phyloP scores from a whole-genome alignment of 176 grass and related monocot genomes.

The Lolium rigidum region DNA sequence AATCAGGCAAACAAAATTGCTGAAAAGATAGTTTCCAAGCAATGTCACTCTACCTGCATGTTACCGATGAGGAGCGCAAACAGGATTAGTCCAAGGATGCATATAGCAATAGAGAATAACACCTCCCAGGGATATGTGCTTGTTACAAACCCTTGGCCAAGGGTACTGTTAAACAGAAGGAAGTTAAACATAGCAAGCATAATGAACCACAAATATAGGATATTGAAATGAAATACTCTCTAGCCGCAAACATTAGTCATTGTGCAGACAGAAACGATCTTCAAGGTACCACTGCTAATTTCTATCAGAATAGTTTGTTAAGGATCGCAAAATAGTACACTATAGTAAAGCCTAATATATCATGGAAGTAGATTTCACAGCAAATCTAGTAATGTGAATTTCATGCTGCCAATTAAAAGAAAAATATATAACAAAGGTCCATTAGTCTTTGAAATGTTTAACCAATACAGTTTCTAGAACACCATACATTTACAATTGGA shows the following conservation, averaged over 20 bases:
- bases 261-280: background rate
- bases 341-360: too few relatives aligned
- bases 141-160: slow-evolving; percentile 85
- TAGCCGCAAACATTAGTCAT: background rate
- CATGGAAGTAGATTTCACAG: background rate
- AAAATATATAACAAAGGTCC: background rate
- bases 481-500: background rate
- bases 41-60: slow-evolving; percentile 79
- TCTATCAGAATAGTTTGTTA: background rate
- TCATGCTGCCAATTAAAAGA: background rate
- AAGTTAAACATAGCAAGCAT: slow-evolving; percentile 20
- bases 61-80: slow-evolving; percentile 97
- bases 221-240: background rate
- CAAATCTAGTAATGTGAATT: background rate
- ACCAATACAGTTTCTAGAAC: background rate
- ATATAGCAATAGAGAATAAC: slow-evolving; percentile 86
- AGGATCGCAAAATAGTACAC: background rate
- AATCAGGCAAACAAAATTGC: slow-evolving; percentile 22
- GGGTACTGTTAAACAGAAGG: slow-evolving; percentile 63
- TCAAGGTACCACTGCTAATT: background rate
- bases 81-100: slow-evolving; percentile 83
- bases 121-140: slow-evolving; percentile 84
- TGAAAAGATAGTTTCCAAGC: background rate
- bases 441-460: slow-evolving; percentile 1
- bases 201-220: background rate